Evolutionary conservation across 2,329 filamentous ascomycete species (phyloP).

Genomic region (Aspergillus caelatus): DNA sequence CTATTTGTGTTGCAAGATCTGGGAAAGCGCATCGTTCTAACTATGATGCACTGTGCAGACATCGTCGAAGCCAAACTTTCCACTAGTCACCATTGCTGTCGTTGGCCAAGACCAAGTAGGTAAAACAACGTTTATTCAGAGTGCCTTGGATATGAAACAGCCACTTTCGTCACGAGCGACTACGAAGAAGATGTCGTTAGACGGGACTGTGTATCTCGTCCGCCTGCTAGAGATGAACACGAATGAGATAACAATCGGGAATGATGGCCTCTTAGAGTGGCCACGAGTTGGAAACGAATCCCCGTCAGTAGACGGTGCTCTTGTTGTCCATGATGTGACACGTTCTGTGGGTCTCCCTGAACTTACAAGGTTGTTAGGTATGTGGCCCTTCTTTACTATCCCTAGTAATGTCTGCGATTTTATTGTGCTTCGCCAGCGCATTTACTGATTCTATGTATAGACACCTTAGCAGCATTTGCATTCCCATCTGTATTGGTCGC

Average conservation of each 20-base stretch:
- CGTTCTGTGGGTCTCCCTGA: constrained; percentile 73
- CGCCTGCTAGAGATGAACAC: constrained; percentile 60
- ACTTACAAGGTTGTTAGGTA: constrained; percentile 77
- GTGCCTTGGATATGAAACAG: constrained; percentile 57
- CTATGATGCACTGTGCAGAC: constrained; percentile 21
- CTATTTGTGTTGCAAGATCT: not conserved
- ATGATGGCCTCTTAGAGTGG: constrained; percentile 52
- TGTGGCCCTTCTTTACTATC: constrained; percentile 43
- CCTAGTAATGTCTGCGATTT: not conserved
- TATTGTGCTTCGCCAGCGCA: not conserved
- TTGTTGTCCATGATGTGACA: constrained; percentile 87
- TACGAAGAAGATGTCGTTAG: constrained; percentile 59
- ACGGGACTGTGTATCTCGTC: constrained; percentile 58
- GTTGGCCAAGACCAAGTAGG: constrained; percentile 58
- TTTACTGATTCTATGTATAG: constrained; percentile 49
- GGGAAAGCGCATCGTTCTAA: constrained; percentile 11
- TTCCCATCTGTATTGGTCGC: constrained; percentile 81
- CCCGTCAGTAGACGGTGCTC: constrained; percentile 76
- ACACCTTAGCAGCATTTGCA: constrained; percentile 70
- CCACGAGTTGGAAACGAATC: constrained; percentile 63
- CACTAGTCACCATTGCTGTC: constrained; percentile 62
- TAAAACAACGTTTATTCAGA: constrained; percentile 63
- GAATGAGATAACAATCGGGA: constrained; percentile 54
- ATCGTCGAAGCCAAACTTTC: constrained; percentile 38
- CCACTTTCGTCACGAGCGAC: constrained; percentile 43